Evolutionary conservation across 805 yeast genomes (phyloP).

Genomic region (Candida taoyuanica): DNA sequence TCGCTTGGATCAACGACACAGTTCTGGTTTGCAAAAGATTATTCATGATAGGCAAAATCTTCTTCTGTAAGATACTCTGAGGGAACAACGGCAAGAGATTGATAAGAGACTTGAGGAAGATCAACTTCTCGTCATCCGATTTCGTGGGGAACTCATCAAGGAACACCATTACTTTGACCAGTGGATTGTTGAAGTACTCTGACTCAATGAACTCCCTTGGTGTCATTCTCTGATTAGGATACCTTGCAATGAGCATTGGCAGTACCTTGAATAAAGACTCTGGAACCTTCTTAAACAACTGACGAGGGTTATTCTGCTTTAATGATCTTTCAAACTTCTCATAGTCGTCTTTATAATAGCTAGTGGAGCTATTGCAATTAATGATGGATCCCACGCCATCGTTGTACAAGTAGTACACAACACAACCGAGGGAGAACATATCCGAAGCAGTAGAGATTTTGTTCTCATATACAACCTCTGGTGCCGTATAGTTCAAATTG

Average conservation of each 20-base stretch:
- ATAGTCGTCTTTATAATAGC: conserved; percentile 58
- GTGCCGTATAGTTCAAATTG: conserved; percentile 74
- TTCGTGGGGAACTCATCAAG: conserved; percentile 82
- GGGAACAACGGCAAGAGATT: conserved; percentile 56
- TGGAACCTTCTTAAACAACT: conserved; percentile 57
- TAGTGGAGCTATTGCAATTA: conserved; percentile 48
- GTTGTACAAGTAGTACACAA: conserved; percentile 68
- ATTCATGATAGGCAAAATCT: conserved; percentile 66
- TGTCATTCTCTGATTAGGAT: conserved; percentile 51
- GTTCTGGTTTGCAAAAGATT: conserved; percentile 43
- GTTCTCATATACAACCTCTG: conserved; percentile 70
- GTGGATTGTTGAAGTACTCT: conserved; percentile 74
- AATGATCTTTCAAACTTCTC: conserved; percentile 43
- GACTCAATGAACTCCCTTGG: conserved; percentile 68
- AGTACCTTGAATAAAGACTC: conserved; percentile 42
- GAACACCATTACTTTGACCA: conserved; percentile 74
- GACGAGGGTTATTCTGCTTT: conserved; percentile 33
- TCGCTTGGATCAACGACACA: conserved; percentile 38
- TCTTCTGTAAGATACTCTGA: conserved; percentile 36
- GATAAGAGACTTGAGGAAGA: conserved; percentile 63
- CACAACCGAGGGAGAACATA: conserved; percentile 76
- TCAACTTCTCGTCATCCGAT: conserved; percentile 56
- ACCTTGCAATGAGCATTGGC: conserved; percentile 50
- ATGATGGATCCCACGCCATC: conserved; percentile 43
- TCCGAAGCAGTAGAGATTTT: conserved; percentile 67